Evolutionary conservation across 257 asterid genomes (phyloP).

Genomic region (Solanum medicagineum): DNA sequence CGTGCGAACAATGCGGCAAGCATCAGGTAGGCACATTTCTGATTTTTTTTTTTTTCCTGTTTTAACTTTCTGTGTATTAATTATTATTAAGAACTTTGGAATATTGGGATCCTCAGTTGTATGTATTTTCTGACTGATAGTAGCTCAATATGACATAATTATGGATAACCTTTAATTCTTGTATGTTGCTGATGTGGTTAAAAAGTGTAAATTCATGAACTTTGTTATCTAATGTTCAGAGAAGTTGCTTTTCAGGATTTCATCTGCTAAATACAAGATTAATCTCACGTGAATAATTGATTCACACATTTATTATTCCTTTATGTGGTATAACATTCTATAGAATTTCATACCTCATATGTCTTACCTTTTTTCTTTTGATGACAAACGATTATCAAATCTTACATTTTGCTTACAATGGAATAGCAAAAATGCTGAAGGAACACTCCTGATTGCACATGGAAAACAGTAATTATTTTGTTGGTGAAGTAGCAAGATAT

Average conservation of each 20-base stretch:
- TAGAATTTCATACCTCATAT: background rate
- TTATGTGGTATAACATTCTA: background rate
- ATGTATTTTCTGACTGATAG: background rate
- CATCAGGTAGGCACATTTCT: constrained; percentile 55
- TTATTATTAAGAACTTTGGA: background rate
- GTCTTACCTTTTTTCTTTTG: background rate
- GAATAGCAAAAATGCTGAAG: background rate
- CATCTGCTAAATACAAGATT: background rate
- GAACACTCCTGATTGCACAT: background rate
- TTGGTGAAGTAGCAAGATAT: background rate
- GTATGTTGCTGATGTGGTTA: background rate
- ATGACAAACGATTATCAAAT: background rate
- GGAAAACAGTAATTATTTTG: background rate
- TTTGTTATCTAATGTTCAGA: background rate
- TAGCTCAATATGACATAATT: background rate
- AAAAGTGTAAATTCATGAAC: background rate
- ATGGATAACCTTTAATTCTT: background rate
- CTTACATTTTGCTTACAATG: background rate
- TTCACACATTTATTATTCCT: background rate
- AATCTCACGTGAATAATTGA: background rate
- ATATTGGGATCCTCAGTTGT: background rate
- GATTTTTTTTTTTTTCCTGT: background rate
- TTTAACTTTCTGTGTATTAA: background rate
- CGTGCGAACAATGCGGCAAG: constrained; percentile 86
- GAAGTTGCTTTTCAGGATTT: background rate